A percentile compares a stretch with the other conserved stretches of the same genome.
These are phyloP conservation scores for Crepidotus sp. DNA, from an alignment of 1,284 basidiomycete genomes.

Conservation along the genomic window DNA sequence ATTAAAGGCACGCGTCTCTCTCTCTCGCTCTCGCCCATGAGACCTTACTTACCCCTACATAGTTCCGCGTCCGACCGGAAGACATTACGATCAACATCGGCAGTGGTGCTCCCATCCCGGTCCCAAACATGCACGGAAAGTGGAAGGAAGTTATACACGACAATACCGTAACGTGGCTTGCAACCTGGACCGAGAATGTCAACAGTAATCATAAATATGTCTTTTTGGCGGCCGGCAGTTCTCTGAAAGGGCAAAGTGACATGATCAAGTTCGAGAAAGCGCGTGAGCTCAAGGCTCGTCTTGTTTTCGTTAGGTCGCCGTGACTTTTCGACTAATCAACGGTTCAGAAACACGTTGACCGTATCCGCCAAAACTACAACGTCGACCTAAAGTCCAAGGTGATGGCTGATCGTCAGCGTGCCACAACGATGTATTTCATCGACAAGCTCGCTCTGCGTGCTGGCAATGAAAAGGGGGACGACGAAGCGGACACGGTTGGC, in stretches of 20 bases:
- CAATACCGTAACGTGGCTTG: constrained; percentile 94
- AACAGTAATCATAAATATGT: constrained; percentile 93
- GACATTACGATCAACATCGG: constrained; percentile 95
- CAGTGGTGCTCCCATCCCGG: constrained; percentile 59
- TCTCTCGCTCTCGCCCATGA: too few relatives aligned
- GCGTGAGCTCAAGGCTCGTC: constrained; percentile 77
- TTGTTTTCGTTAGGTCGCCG: neutral
- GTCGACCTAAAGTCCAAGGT: constrained; percentile 81
- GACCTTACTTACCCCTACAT: constrained; percentile 7
- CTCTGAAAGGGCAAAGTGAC: constrained; percentile 94
- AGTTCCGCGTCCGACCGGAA: constrained; percentile 84
- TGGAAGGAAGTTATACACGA: constrained; percentile 87
- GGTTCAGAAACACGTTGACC: constrained; percentile 76
- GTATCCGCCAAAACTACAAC: constrained; percentile 81
- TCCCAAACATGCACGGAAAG: constrained; percentile 80
- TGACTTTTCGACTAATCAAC: constrained; percentile 1
- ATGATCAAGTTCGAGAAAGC: constrained; percentile 96
- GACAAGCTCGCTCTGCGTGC: constrained; percentile 91
- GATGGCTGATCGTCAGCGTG: constrained; percentile 88
- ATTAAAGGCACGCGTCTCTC: constrained; percentile 64
- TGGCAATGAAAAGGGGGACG: constrained; percentile 97
- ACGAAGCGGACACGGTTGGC: constrained; percentile 95
- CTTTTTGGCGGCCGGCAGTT: constrained; percentile 88
- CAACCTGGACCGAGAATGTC: constrained; percentile 95
- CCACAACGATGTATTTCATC: constrained; percentile 96